phyloP scores from a whole-genome alignment of 176 grass and related monocot genomes.

The Stipa capillata region DNA sequence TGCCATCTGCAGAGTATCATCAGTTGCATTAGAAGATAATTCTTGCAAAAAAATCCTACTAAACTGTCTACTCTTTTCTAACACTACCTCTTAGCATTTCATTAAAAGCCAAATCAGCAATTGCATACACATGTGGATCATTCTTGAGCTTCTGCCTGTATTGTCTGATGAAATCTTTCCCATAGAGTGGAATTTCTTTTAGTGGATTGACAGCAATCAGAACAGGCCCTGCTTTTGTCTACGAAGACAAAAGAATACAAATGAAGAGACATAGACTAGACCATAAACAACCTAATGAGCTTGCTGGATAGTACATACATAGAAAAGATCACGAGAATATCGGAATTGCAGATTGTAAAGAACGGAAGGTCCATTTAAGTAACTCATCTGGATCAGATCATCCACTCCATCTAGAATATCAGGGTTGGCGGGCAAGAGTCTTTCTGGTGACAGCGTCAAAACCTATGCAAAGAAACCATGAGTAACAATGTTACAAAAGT shows the following conservation, averaged over 20 bases:
- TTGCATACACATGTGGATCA: conserved; percentile 85
- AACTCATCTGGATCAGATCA: conserved; percentile 96
- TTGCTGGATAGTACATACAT: conserved; percentile 53
- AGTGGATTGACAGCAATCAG: conserved; percentile 94
- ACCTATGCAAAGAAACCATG: conserved; percentile 51
- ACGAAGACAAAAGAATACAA: conserved; percentile 14
- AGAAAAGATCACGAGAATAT: conserved; percentile 66
- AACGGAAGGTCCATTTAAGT: conserved; percentile 89
- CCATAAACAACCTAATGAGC: conserved; percentile 8
- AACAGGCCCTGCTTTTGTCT: conserved; percentile 98
- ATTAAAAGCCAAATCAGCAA: conserved; percentile 87
- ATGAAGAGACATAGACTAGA: conserved; percentile 2
- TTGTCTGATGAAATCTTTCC: conserved; percentile 60
- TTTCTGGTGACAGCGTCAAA: conserved; percentile 58
- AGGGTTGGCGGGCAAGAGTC: conserved; percentile 78
- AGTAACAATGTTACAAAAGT: conserved; percentile 6
- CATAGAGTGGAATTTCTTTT: conserved; percentile 84
- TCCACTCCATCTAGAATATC: conserved; percentile 90
- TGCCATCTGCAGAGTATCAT: conserved; percentile 60
- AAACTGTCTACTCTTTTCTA: background rate
- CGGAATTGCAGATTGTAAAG: conserved; percentile 72
- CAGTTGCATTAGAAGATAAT: conserved; percentile 34
- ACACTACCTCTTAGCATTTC: conserved; percentile 80
- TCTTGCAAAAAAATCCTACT: conserved; percentile 24
- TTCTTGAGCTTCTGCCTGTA: conserved; percentile 64